A percentile compares a stretch with the other conserved stretches of the same genome.
These are phyloP conservation scores for Lagerstroemia speciosa DNA, from an alignment of 345 rosid genomes.

Conservation along the genomic window DNA sequence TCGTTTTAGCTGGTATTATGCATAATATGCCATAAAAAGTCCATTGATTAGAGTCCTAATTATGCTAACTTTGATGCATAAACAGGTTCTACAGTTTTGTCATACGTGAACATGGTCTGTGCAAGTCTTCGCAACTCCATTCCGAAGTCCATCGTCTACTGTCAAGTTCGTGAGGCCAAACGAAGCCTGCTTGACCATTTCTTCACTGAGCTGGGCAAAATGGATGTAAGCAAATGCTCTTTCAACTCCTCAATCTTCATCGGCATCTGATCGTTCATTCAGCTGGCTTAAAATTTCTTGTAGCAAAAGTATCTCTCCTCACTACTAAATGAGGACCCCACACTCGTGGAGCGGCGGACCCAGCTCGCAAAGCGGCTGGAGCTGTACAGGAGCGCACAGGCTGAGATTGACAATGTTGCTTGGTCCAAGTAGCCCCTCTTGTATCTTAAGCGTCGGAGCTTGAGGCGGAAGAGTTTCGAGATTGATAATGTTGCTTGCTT, in stretches of 20 bases:
- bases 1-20: not conserved
- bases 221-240: constrained; percentile 47
- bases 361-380: constrained; percentile 81
- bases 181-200: constrained; percentile 82
- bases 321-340: constrained; percentile 87
- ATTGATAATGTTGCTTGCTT: no score
- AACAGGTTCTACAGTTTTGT: constrained; percentile 80
- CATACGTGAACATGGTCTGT: constrained; percentile 89
- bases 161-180: constrained; percentile 96
- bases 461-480: not conserved
- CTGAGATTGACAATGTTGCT: constrained; percentile 80
- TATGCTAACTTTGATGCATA: not conserved
- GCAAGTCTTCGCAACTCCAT: constrained; percentile 81
- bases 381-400: constrained; percentile 81
- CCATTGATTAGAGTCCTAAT: no score
- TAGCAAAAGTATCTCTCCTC: constrained; percentile 78
- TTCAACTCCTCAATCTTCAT: no score
- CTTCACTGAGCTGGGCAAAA: constrained; percentile 77
- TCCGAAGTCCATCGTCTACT: constrained; percentile 84
- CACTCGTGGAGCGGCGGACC: constrained; percentile 81
- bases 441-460: no score
- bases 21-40: no score
- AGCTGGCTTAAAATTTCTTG: constrained; percentile 6
- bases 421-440: constrained; percentile 61
- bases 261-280: not conserved